Percentiles rank a stretch among this genome's conserved stretches.
Evolutionary conservation across 495 filamentous ascomycete species (phyloP).

Genomic region (Hypomontagnella monticulosa): DNA sequence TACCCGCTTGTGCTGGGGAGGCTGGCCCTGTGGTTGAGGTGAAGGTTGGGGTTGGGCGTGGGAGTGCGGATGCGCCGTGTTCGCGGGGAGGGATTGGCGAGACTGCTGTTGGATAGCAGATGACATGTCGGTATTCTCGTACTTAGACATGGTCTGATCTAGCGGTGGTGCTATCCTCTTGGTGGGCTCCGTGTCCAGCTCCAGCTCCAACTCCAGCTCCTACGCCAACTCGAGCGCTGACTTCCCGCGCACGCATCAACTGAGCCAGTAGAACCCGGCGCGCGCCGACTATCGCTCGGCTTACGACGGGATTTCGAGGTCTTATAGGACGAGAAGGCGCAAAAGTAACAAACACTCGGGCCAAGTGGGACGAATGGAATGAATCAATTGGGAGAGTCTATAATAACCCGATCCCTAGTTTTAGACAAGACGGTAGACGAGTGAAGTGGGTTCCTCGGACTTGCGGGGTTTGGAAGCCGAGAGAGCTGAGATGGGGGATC

Average conservation of each 20-base stretch:
- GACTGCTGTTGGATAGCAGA: conserved; percentile 32
- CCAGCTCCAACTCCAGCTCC: conserved; percentile 16
- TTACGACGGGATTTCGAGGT: conserved; percentile 48
- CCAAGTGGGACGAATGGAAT: conserved; percentile 35
- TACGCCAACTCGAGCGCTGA: conserved; percentile 32
- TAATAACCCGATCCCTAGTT: conserved; percentile 33
- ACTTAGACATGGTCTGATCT: conserved; percentile 40
- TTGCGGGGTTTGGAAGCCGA: conserved; percentile 41
- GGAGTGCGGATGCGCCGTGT: conserved; percentile 28
- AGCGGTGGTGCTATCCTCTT: conserved; percentile 27
- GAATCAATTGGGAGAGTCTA: conserved; percentile 35
- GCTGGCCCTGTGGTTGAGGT: conserved; percentile 27
- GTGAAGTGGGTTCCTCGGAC: conserved; percentile 38
- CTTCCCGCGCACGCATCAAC: conserved; percentile 30
- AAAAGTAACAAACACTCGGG: conserved; percentile 20
- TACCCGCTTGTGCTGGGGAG: conserved; percentile 71
- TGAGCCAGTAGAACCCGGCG: conserved; percentile 25
- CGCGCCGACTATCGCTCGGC: conserved; percentile 42
- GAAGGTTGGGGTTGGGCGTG: conserved; percentile 25
- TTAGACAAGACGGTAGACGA: conserved; percentile 23
- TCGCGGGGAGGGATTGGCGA: conserved; percentile 39
- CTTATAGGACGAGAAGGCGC: conserved; percentile 37
- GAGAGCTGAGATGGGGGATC: conserved; percentile 16
- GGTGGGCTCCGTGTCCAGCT: conserved; percentile 11
- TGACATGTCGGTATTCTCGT: conserved; percentile 37